Base-by-base conservation (phyloP, 2,329 filamentous ascomycete genomes). In the Exserohilum rostratum region DNA sequence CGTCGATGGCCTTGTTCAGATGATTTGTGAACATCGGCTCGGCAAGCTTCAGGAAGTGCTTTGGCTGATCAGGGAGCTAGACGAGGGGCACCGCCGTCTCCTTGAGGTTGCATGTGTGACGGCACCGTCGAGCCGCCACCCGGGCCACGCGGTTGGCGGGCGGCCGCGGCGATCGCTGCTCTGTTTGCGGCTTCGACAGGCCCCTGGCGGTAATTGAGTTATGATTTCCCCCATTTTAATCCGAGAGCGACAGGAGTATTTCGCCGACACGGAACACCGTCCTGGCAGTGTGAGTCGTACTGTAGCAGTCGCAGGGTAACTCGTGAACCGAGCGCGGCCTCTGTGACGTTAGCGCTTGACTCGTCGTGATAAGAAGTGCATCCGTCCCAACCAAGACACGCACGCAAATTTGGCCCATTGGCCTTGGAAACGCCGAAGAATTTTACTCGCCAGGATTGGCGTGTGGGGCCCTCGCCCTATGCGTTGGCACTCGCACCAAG, bases 401-500 rank as follows among this genome's bases (percentile, higher is more conserved):
- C 40, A 58, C 51, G 60, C 55, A 58, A 58, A 60, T 61, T 64
- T 57, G 61, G 59, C 69, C 68, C 73, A 73, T 74, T 68, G 69
- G 64, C 65, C 65, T 64, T 64, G 61, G 58, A 66, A 65, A 57
- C 58, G 58, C 60, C 62, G 61, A 62, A 64, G 56, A 57, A 60
- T 58, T 62, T 62, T 62, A 63, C 56, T 62, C 62, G 59, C 55
- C 22, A 46, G 59, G 60, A 51, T 55, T 68, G 68, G 55, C 56
- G 44, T 56, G 70, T 73, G 70, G 72, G 68, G 70, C 71, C 68
- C 64, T 66, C 65, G 52, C 22, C 31, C 42, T 65, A 71, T 74
- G 71, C 69, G 71, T 73, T 74, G 71, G 69, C 72, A 74, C 59
- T 67, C 57, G 65, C 60, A 60, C 59, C 55, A 60, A 64, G 61